Base-by-base conservation (phyloP, 192 early-diverging fungal species). In the Podila epigama region DNA sequence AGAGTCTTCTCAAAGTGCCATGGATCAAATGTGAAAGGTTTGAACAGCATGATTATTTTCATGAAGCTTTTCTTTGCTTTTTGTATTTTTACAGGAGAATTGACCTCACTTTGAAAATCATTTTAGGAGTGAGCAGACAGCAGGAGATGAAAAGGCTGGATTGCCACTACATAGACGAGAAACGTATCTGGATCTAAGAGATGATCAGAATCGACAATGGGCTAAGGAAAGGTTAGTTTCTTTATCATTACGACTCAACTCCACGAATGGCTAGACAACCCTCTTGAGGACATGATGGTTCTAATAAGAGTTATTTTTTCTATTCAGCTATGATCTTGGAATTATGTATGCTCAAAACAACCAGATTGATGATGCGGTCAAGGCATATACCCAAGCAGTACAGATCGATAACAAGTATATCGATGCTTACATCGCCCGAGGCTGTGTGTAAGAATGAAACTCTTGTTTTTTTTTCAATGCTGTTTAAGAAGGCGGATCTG, bases 1-100 rank as follows among this genome's bases (percentile, higher is more conserved):
- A 77, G 33, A 77, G 73, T 32, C 58, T 77, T 25, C 66, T 77
- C 25, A 77, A 77, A 54, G 73, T 77, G 1, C 73, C 73, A 2
- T 77, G 73, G 73, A 60, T 77, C 55, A 77, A 77, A 31, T 77
- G 73, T 36, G 73, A 77, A 68, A 77, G 73, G 73, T 64, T 39
- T 36, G 2, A 25, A 22, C 20, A 1, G 5, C 10, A 11, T n/a
- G 3, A 39, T n/a, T n/a, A n/a, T n/a, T n/a, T n/a, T n/a, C n/a
- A n/a, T n/a, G n/a, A n/a, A n/a, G n/a, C n/a, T n/a, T n/a, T n/a
- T n/a, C n/a, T n/a, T n/a, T n/a, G n/a, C n/a, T n/a, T n/a, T n/a
- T n/a, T n/a, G n/a, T n/a, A n/a, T n/a, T n/a, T n/a, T n/a, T n/a
- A n/a, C n/a, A n/a, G n/a, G n/a, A n/a, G n/a, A n/a, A n/a, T n/a